These are phyloP conservation scores for Suillus spraguei DNA, from an alignment of 768 basidiomycete genomes.

Conservation along the genomic window DNA sequence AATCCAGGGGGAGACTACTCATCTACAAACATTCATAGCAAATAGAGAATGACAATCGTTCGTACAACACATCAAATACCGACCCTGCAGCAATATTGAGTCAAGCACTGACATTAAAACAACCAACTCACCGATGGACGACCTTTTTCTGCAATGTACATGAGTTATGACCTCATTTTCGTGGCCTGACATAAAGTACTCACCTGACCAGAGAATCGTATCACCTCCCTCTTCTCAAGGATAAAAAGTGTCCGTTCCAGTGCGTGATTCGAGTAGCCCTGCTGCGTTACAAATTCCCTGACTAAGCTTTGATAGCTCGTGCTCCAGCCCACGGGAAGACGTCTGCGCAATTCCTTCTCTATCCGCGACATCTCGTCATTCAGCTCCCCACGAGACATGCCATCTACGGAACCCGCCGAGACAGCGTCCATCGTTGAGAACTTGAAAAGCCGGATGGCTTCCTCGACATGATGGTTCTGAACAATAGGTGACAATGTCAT, in stretches of 20 bases:
- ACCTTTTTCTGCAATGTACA: conserved; percentile 51
- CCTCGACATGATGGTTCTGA: conserved; percentile 92
- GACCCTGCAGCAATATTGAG: conserved; percentile 24
- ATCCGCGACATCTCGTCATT: conserved; percentile 93
- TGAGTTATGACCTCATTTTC: conserved; percentile 9
- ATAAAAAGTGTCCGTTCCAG: conserved; percentile 90
- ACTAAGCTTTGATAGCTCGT: conserved; percentile 94
- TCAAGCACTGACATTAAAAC: neutral
- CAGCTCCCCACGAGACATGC: conserved; percentile 85
- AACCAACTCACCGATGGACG: conserved; percentile 44
- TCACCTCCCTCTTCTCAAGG: conserved; percentile 93
- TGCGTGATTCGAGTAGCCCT: conserved; percentile 88
- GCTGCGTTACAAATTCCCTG: conserved; percentile 90
- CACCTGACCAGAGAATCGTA: conserved; percentile 82
- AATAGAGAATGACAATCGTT: neutral
- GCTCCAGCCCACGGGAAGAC: conserved; percentile 93
- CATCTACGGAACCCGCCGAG: conserved; percentile 90
- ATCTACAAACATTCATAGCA: conserved; percentile 6
- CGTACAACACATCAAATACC: conserved; percentile 25
- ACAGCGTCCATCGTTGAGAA: conserved; percentile 99
- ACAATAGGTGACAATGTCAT: conserved; percentile 87
- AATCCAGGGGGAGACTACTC: neutral
- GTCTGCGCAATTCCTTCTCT: conserved; percentile 80
- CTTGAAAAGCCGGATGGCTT: conserved; percentile 97
- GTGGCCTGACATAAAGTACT: conserved; percentile 5